Evolutionary conservation across 306 rosid genomes (phyloP), one percentile per base, ranked within the genome.

Genomic region (Quercus agrifolia): DNA sequence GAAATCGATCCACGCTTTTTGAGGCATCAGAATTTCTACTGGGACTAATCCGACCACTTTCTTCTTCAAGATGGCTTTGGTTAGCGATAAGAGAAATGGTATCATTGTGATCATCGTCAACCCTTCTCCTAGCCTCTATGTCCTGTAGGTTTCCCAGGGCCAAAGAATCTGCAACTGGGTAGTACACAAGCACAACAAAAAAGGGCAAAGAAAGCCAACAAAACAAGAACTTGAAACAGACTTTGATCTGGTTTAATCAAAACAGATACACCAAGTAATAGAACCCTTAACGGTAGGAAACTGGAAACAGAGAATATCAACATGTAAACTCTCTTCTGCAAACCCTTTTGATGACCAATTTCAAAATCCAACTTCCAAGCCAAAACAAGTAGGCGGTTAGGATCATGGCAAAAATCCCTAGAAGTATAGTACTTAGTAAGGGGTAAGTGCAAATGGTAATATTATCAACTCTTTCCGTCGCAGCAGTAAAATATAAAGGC

Each of bases 331-430:
- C 99, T 91, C 86, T 88, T 95, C 89, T 95, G 99, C 92, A 95
- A 81, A 78, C 93, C 94, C 93, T 86, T 92, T 95, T 95, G 83
- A 95, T 95, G 75, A 95, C 99, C 91, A 87, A 82, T 86, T 91
- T 92, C 89, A 95, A 89, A 89, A 92, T 95, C 90, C 84, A 88
- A 83, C 97, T 90, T 84, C 97, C 99, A 77, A 95, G 97, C 97
- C 97, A 95, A 87, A 92, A 92, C 83, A 92, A 85, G 86, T 95
- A 95, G 88, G 86, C 85, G 70, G 94, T 95, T 77, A 95, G 87
- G 82, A 95, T 78, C 74, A 86, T 67, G 78, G 94, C 91, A 80
- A 90, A 95, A 86, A 91, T 81, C 71, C 97, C 99, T 8, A 88
- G 97, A 79, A 95, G 82, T 71, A 95, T 79, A 70, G 94, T 90